These are phyloP conservation scores for Cicer bijugum DNA, from an alignment of 306 rosid species.

Conservation along the genomic window DNA sequence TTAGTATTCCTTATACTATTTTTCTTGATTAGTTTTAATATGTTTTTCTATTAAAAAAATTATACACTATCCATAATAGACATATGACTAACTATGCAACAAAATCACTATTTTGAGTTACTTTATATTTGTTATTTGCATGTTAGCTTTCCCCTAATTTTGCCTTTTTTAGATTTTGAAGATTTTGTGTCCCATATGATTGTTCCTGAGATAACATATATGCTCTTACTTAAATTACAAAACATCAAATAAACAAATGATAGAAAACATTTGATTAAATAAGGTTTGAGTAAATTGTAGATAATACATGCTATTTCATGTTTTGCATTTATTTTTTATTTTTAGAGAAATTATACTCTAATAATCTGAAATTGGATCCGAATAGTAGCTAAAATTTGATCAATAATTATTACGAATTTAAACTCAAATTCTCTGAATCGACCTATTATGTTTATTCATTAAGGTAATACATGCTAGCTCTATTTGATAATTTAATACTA, in stretches of 20 bases:
- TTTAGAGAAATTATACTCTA: not conserved
- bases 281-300: constrained; percentile 50
- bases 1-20: too few relatives aligned
- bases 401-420: too few relatives aligned
- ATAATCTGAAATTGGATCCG: rapidly evolving
- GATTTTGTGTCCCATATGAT: constrained; percentile 66
- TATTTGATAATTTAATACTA: constrained; percentile 39
- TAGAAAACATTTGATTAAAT: constrained; percentile 45
- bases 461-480: too few relatives aligned
- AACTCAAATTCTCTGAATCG: too few relatives aligned
- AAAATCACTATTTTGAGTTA: constrained; percentile 41
- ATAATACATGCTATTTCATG: constrained; percentile 32
- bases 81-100: not conserved
- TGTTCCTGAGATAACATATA: constrained; percentile 50
- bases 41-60: too few relatives aligned
- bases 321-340: constrained; percentile 30
- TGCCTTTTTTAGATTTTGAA: constrained; percentile 65
- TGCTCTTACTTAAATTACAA: constrained; percentile 38
- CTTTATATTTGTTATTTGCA: constrained; percentile 36
- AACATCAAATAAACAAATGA: constrained; percentile 48
- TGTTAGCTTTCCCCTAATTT: constrained; percentile 51
- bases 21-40: too few relatives aligned
- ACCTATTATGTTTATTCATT: too few relatives aligned
- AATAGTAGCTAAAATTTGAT: too few relatives aligned
- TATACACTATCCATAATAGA: not conserved